Conservation (phyloP, 441 rosid genomes). For the Viola pubescens region DNA sequence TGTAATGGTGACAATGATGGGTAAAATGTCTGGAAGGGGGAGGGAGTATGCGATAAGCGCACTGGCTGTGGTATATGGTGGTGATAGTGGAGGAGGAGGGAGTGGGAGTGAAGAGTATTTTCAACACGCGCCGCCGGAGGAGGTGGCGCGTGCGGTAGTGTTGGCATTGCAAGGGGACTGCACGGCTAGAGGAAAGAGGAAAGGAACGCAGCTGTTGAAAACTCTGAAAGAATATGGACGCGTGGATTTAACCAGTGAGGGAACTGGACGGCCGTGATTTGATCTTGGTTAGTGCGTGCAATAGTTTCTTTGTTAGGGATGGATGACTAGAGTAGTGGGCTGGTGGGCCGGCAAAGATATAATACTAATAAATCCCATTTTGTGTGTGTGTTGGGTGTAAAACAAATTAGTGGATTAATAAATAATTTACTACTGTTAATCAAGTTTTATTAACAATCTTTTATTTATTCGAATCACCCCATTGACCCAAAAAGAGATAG, state of each 20-base stretch:
- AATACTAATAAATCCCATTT: too few species aligned
- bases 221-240: conserved; percentile 56
- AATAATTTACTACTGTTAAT: too few species aligned
- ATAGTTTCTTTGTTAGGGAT: too few species aligned
- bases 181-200: conserved; percentile 67
- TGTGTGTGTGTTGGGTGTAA: too few species aligned
- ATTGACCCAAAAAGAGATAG: too few species aligned
- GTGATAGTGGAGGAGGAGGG: conserved; percentile 11
- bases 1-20: conserved; percentile 88
- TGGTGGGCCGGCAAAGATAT: too few species aligned
- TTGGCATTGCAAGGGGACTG: conserved; percentile 77
- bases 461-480: too few species aligned
- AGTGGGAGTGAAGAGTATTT: conserved; percentile 21
- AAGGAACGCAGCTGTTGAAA: conserved; percentile 68
- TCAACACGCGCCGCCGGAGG: conserved; percentile 71
- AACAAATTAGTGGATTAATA: too few species aligned
- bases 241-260: conserved; percentile 36
- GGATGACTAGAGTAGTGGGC: too few species aligned
- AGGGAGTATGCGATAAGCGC: conserved; percentile 75
- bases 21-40: conserved; percentile 66
- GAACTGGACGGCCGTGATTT: conserved; percentile 28
- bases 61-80: conserved; percentile 49
- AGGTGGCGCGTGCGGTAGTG: conserved; percentile 76
- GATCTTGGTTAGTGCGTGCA: background rate
- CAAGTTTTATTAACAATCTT: too few species aligned